Percentiles rank a stretch among this genome's conserved stretches.
Evolutionary conservation across 177 flowering plant species (phyloP).

Genomic region (Telopea speciosissima): DNA sequence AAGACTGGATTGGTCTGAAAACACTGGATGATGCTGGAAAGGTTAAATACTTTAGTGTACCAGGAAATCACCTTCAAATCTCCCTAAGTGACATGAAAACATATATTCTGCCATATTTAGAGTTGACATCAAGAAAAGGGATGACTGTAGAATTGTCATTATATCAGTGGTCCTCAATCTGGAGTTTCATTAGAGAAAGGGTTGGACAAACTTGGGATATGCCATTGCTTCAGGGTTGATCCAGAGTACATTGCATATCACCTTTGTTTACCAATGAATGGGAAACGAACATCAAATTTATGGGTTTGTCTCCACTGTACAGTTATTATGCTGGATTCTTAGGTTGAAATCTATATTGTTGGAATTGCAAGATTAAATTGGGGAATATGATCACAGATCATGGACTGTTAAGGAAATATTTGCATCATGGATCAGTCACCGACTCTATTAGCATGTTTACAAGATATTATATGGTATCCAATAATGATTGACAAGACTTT

Average conservation of each 20-base stretch:
- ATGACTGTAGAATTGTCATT: constrained; percentile 17
- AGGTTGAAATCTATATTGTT: too few species aligned
- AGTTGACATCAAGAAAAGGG: constrained; percentile 7
- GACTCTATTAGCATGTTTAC: too few species aligned
- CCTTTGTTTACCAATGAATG: not conserved
- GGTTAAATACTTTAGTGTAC: constrained; percentile 56
- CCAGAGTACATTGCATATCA: not conserved
- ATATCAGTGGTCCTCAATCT: constrained; percentile 16
- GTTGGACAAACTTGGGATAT: constrained; percentile 10
- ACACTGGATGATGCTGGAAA: constrained; percentile 71
- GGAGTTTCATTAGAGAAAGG: constrained; percentile 17
- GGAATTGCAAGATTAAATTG: too few species aligned
- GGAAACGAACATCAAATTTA: not conserved
- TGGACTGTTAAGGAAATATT: too few species aligned
- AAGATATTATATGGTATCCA: too few species aligned
- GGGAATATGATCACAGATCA: too few species aligned
- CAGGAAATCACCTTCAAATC: constrained; percentile 75
- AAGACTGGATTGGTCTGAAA: constrained; percentile 91
- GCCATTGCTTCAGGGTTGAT: constrained; percentile 14
- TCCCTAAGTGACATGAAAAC: constrained; percentile 54
- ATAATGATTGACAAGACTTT: too few species aligned
- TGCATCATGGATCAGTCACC: too few species aligned
- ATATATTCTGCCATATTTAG: constrained; percentile 69
- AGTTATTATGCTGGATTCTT: too few species aligned
- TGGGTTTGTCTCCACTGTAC: too few species aligned